Conservation (phyloP, 176 grass and related monocot genomes). For the Musa acuminata region DNA sequence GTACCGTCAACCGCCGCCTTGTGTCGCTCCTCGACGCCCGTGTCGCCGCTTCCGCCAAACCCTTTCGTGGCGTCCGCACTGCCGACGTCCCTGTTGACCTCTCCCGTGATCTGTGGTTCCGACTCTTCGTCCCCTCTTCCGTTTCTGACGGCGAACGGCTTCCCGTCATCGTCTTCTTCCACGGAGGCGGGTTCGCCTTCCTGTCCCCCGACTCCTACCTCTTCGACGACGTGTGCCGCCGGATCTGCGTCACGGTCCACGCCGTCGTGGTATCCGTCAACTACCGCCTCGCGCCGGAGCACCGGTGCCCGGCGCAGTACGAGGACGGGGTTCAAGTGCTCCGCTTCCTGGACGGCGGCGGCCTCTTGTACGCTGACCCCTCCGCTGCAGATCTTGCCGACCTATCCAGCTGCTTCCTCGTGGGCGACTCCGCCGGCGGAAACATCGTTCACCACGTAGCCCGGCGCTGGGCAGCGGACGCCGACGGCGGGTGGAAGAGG, state of each 20-base stretch:
- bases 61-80: conserved; percentile 1
- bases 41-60: conserved; percentile 7
- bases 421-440: conserved; percentile 65
- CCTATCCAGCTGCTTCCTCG: conserved; percentile 53
- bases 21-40: conserved; percentile 32
- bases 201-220: conserved; percentile 33
- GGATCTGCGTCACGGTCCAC: conserved; percentile 33
- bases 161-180: conserved; percentile 68
- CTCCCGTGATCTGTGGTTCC: conserved; percentile 24
- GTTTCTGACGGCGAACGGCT: not conserved
- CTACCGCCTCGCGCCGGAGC: conserved; percentile 71
- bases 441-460: conserved; percentile 83
- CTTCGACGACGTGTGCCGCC: conserved; percentile 66
- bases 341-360: conserved; percentile 49
- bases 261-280: conserved; percentile 61
- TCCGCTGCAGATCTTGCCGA: not conserved
- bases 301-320: conserved; percentile 51
- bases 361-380: not conserved
- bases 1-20: conserved; percentile 55
- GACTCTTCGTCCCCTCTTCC: conserved; percentile 37
- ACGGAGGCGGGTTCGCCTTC: conserved; percentile 78
- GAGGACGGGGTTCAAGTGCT: conserved; percentile 63
- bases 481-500: not conserved
- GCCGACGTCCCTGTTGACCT: conserved; percentile 26
- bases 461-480: conserved; percentile 34